Conservation (phyloP, 2,329 filamentous ascomycete species). For the Exophiala viscosa region DNA sequence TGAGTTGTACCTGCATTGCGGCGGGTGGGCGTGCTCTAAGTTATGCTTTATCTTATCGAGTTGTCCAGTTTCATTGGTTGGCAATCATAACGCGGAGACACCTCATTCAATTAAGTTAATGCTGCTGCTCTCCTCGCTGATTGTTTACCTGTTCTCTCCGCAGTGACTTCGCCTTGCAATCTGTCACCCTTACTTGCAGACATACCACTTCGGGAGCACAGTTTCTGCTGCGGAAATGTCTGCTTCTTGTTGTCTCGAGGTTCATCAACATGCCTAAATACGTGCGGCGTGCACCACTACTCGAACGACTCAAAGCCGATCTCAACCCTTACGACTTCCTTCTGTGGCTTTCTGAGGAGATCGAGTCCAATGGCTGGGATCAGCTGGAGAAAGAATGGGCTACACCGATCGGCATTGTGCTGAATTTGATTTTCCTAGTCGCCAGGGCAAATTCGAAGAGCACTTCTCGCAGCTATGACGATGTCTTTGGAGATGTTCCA, state of each 20-base stretch:
- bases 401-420: conserved; percentile 66
- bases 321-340: conserved; percentile 86
- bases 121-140: no score
- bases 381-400: conserved; percentile 70
- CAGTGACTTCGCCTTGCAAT: background rate
- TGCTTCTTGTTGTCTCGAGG: conserved; percentile 75
- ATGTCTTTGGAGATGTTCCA: conserved; percentile 75
- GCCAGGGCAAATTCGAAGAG: conserved; percentile 71
- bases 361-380: conserved; percentile 89
- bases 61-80: no score
- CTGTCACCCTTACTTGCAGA: background rate
- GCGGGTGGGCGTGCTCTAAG: no score
- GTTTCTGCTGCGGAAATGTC: conserved; percentile 48
- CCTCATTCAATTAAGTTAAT: no score
- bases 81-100: no score
- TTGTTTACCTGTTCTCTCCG: no score
- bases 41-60: no score
- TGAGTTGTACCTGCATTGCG: no score
- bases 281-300: conserved; percentile 74
- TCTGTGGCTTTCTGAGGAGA: conserved; percentile 86
- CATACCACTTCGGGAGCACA: background rate
- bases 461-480: conserved; percentile 58
- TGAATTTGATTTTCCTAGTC: conserved; percentile 78
- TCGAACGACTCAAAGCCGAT: conserved; percentile 73
- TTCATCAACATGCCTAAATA: conserved; percentile 64